Percentiles rank a stretch among this genome's conserved stretches.
Evolutionary conservation across 257 asterid species (phyloP).

Genomic region (Solanum pimpinellifolium): DNA sequence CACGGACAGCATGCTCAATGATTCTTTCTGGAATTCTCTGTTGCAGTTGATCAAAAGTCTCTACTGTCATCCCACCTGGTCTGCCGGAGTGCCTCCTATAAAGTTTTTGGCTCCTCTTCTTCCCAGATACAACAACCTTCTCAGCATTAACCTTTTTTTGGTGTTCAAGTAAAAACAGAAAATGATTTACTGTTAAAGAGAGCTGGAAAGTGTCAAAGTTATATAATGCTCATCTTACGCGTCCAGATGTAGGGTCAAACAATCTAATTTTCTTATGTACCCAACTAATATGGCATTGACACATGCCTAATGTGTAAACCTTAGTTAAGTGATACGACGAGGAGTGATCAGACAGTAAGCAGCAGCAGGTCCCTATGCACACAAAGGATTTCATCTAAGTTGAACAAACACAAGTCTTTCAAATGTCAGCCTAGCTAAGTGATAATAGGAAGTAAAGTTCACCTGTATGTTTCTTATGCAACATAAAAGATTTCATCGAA

Average conservation of each 20-base stretch:
- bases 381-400: not conserved
- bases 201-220: not conserved
- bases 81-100: constrained; percentile 91
- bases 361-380: not conserved
- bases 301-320: not conserved
- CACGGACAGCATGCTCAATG: constrained; percentile 94
- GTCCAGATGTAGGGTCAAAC: not conserved
- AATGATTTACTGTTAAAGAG: not conserved
- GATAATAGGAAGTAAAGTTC: not conserved
- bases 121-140: constrained; percentile 85
- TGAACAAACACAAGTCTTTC: not conserved
- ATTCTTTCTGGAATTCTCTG: constrained; percentile 87
- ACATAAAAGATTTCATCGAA: not conserved
- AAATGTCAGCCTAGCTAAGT: not conserved
- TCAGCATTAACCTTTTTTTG: constrained; percentile 83
- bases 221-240: not conserved
- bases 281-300: not conserved
- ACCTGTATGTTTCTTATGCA: not conserved
- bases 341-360: not conserved
- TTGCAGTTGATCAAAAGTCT: constrained; percentile 91
- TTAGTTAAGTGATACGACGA: not conserved
- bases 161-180: not conserved
- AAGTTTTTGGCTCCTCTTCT: constrained; percentile 79
- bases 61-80: constrained; percentile 95
- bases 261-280: not conserved